Conservation (phyloP, 306 rosid genomes). For the Albizia julibrissin region DNA sequence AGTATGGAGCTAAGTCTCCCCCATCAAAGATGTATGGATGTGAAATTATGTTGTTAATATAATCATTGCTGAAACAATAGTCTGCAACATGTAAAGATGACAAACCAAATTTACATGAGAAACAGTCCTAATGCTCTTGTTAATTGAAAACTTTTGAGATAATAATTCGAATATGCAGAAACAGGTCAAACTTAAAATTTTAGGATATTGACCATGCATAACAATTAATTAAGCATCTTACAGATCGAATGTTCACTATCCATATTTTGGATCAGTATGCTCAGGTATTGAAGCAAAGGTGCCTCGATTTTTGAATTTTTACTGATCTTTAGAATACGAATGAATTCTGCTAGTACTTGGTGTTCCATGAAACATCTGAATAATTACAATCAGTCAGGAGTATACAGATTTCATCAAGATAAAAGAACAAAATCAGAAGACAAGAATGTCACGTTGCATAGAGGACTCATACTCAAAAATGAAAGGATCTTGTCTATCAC, state of each 20-base stretch:
- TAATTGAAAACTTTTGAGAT: constrained; percentile 10
- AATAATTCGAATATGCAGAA: constrained; percentile 15
- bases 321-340: constrained; percentile 68
- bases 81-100: constrained; percentile 57
- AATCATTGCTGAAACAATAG: constrained; percentile 83
- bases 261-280: constrained; percentile 92
- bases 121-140: constrained; percentile 7
- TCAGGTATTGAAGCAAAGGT: constrained; percentile 79
- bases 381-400: constrained; percentile 24
- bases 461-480: constrained; percentile 71
- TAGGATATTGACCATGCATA: constrained; percentile 22
- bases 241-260: constrained; percentile 75
- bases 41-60: constrained; percentile 68
- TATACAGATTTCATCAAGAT: constrained; percentile 14
- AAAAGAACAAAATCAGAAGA: constrained; percentile 16
- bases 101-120: constrained; percentile 28
- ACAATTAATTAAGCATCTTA: constrained; percentile 44
- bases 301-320: constrained; percentile 68
- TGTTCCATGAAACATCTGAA: constrained; percentile 88
- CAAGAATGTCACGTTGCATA: constrained; percentile 18
- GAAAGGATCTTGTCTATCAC: constrained; percentile 76
- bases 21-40: constrained; percentile 61
- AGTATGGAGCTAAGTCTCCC: constrained; percentile 77
- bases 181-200: constrained; percentile 16
- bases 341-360: constrained; percentile 79